Evolutionary conservation across 176 grass and related monocot genomes (phyloP).

Genomic region (Poa annua): DNA sequence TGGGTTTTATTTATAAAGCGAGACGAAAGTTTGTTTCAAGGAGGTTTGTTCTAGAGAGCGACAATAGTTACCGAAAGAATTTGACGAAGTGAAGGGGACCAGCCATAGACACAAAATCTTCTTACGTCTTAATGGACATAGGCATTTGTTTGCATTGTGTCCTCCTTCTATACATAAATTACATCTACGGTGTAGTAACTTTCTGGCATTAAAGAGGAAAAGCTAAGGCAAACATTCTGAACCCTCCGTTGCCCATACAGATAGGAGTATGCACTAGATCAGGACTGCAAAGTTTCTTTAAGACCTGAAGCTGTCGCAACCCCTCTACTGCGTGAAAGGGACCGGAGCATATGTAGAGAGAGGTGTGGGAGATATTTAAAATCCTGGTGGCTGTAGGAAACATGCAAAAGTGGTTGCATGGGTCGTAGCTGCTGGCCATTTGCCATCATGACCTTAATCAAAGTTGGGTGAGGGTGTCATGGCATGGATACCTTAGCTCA

Average conservation of each 20-base stretch:
- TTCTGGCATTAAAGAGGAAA: slow-evolving; percentile 9
- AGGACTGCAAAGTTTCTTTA: slow-evolving; percentile 53
- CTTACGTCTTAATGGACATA: not conserved
- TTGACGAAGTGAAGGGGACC: too few relatives aligned
- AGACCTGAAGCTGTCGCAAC: slow-evolving; percentile 39
- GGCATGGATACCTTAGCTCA: slow-evolving; percentile 40
- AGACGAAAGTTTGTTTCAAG: too few relatives aligned
- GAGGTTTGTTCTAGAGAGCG: too few relatives aligned
- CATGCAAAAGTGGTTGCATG: slow-evolving; percentile 68
- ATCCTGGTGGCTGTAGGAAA: slow-evolving; percentile 31
- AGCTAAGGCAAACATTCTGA: slow-evolving; percentile 5
- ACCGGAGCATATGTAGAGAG: slow-evolving; percentile 43
- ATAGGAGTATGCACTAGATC: slow-evolving; percentile 34
- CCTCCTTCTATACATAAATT: not conserved
- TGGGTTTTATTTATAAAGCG: too few relatives aligned
- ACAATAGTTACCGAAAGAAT: too few relatives aligned
- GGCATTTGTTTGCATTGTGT: not conserved
- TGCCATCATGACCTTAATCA: slow-evolving; percentile 94
- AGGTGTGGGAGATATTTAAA: slow-evolving; percentile 25
- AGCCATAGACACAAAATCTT: too few relatives aligned
- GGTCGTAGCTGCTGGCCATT: slow-evolving; percentile 61
- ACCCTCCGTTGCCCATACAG: slow-evolving; percentile 29
- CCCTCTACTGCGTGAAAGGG: slow-evolving; percentile 55
- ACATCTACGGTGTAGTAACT: slow-evolving; percentile 18
- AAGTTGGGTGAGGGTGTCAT: slow-evolving; percentile 15